Percentiles rank a stretch among this genome's conserved stretches.
These are phyloP conservation scores for Emmonsiellopsis sp. DNA, from an alignment of 2,329 filamentous ascomycete genomes.

Conservation along the genomic window DNA sequence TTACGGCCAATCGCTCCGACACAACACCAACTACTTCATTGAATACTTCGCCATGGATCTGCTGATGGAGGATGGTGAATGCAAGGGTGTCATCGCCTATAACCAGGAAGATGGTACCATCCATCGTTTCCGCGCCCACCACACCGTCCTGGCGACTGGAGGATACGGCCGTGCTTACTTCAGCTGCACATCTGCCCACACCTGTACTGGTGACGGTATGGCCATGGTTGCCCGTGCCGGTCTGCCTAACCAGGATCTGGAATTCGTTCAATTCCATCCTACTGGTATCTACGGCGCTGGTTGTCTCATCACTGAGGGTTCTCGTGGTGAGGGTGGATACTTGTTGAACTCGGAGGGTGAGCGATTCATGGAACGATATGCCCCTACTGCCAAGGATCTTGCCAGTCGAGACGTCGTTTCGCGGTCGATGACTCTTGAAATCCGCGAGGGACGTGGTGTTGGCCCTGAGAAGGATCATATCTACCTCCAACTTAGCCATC, in stretches of 20 bases:
- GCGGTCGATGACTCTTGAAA: conserved; percentile 96
- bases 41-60: conserved; percentile 96
- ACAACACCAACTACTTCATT: conserved; percentile 99
- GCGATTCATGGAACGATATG: conserved; percentile 98
- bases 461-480: conserved; percentile 97
- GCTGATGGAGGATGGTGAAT: conserved; percentile 95
- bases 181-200: conserved; percentile 95
- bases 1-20: conserved; percentile 90
- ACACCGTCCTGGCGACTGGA: conserved; percentile 94
- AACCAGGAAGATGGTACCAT: conserved; percentile 98
- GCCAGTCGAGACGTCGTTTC: conserved; percentile 94
- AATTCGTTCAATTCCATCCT: conserved; percentile 99
- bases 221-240: conserved; percentile 98
- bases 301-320: conserved; percentile 94
- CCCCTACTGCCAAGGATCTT: conserved; percentile 94
- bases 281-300: conserved; percentile 98
- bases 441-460: conserved; percentile 93
- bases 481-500: conserved; percentile 92
- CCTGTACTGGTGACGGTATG: conserved; percentile 98
- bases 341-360: conserved; percentile 96
- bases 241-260: conserved; percentile 96
- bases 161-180: conserved; percentile 98
- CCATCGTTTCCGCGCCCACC: conserved; percentile 91
- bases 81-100: conserved; percentile 92
- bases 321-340: conserved; percentile 96